Evolutionary conservation across 2,329 filamentous ascomycete species (phyloP).

Genomic region (Cordyceps javanica): DNA sequence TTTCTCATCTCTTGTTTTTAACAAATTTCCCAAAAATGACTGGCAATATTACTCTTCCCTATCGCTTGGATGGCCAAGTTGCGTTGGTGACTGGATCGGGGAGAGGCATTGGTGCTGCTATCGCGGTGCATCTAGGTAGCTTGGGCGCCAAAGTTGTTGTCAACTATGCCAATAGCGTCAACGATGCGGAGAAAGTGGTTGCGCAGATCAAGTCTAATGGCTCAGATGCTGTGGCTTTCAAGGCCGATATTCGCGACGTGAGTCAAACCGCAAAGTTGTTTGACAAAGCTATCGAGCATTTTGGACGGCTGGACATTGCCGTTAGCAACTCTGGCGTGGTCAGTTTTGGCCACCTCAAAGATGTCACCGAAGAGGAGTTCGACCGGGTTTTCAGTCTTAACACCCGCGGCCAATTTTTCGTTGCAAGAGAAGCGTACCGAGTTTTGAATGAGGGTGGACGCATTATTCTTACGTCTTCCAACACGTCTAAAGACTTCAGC

Average conservation of each 20-base stretch:
- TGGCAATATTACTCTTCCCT: not conserved
- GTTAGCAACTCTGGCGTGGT: slow-evolving; percentile 65
- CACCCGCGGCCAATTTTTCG: slow-evolving; percentile 68
- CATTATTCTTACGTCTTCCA: slow-evolving; percentile 66
- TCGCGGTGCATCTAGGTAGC: slow-evolving; percentile 60
- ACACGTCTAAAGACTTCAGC: slow-evolving; percentile 52
- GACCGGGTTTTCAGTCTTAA: slow-evolving; percentile 69
- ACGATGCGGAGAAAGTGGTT: slow-evolving; percentile 52
- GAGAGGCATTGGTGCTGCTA: slow-evolving; percentile 60
- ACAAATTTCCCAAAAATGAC: not conserved
- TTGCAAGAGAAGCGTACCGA: slow-evolving; percentile 68
- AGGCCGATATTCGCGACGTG: slow-evolving; percentile 59
- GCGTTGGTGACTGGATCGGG: slow-evolving; percentile 60
- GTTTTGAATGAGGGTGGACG: slow-evolving; percentile 63
- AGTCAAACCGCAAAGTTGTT: slow-evolving; percentile 57
- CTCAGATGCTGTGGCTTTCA: slow-evolving; percentile 51
- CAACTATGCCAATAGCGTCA: slow-evolving; percentile 56
- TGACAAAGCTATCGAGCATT: slow-evolving; percentile 57
- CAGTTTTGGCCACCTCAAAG: slow-evolving; percentile 61
- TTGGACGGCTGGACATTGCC: slow-evolving; percentile 65
- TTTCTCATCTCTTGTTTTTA: not conserved
- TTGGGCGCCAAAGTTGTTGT: slow-evolving; percentile 60
- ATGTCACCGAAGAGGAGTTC: slow-evolving; percentile 61
- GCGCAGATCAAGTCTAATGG: slow-evolving; percentile 48
- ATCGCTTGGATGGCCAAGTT: slow-evolving; percentile 37